Base-by-base conservation (phyloP, 2,329 filamentous ascomycete genomes). In the Xylaria sp. region DNA sequence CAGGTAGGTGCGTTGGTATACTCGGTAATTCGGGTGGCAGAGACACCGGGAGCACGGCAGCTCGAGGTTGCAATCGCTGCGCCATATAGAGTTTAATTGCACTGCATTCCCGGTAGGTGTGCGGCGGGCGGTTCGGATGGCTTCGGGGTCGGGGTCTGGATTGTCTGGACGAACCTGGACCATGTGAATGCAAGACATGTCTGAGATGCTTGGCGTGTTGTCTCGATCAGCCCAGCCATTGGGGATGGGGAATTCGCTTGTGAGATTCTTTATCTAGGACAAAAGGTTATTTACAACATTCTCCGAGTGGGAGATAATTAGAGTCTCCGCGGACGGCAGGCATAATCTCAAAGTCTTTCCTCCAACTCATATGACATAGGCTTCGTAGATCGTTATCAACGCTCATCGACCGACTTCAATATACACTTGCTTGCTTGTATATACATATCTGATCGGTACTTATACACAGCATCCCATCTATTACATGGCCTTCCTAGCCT, bases 31-130 rank as follows among this genome's bases (percentile, higher is more conserved):
- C 34, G 44, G 44, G 44, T 44, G 10, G 44, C 1, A 31, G 18
- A 58, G 41, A 39, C 39, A 58, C 34, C 54, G 62, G 56, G 15
- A 8, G 9, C 20, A 46, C 54, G 54, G 37, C 12, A 9, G 54
- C 20, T 25, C 34, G 34, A 25, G 20, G 1, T 39, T 34, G 28
- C 54, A 41, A 20, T 41, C 7, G 31, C 28, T 15, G n/a, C 3
- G 13, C 20, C n/a, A 9, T 54, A 20, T 41, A 3, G 54, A n/a
- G 34, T 41, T 41, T 23, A 44, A 41, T 20, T 57, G 15, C n/a
- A 8, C 6, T 12, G 20, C 54, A 57, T 57, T 25, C 54, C 54
- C 20, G 54, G 34, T 39, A 18, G 25, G 4, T n/a, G 18, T 13
- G 48, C 48, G 48, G 23, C 48, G 8, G 23, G 6, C 31, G 34